phyloP scores from a whole-genome alignment of 768 basidiomycete genomes.

The Boletus barrowsii region DNA sequence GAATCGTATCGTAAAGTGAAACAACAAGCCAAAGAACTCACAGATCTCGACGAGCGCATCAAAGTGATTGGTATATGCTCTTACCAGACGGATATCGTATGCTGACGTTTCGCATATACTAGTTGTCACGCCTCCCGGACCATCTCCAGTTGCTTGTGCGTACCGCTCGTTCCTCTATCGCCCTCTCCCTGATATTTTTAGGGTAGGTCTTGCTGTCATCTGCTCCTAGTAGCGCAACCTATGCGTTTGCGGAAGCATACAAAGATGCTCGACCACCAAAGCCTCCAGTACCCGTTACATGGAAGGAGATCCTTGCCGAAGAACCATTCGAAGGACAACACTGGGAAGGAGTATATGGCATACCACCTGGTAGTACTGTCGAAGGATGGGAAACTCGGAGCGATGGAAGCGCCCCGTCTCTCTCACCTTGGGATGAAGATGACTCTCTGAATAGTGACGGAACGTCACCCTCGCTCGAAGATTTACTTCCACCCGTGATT shows the following conservation, averaged over 20 bases:
- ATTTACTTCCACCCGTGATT: constrained; percentile 6
- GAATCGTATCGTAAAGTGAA: constrained; percentile 52
- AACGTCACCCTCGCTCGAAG: constrained; percentile 11
- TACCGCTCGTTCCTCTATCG: background rate
- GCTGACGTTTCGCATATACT: background rate
- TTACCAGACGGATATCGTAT: background rate
- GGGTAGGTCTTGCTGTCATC: constrained; percentile 54
- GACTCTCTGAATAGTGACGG: constrained; percentile 30
- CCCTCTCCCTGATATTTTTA: constrained; percentile 2
- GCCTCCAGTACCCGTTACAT: constrained; percentile 49
- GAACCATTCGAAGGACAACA: constrained; percentile 86
- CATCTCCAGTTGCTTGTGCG: constrained; percentile 73
- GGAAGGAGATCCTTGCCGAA: constrained; percentile 76
- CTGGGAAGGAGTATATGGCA: constrained; percentile 72
- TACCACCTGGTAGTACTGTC: constrained; percentile 46
- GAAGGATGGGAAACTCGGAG: constrained; percentile 45
- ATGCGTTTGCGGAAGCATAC: constrained; percentile 52
- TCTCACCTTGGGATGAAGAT: constrained; percentile 64
- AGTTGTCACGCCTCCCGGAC: constrained; percentile 63
- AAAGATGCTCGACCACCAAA: constrained; percentile 36
- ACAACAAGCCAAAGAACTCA: constrained; percentile 42
- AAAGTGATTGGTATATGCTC: constrained; percentile 39
- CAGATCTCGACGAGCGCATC: constrained; percentile 65
- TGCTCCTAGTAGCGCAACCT: constrained; percentile 47
- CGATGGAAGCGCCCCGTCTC: constrained; percentile 60